Conservation (phyloP, 345 rosid species). For the Sisymbrium irio region DNA sequence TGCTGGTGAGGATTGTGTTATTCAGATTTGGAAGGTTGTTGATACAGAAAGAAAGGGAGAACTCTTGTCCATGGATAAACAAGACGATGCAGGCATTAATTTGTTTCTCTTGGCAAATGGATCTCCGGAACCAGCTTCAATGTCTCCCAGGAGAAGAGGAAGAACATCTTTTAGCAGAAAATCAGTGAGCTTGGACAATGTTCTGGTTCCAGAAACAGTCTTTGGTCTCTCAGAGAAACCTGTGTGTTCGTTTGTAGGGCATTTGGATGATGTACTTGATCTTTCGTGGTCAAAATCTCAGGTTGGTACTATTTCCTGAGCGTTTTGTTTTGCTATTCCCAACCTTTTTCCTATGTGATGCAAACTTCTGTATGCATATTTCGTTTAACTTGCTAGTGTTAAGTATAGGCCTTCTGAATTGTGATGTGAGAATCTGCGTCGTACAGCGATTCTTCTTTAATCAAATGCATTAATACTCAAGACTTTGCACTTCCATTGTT, state of each 20-base stretch:
- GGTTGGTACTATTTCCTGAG: constrained; percentile 45
- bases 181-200: constrained; percentile 70
- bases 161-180: constrained; percentile 74
- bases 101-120: constrained; percentile 59
- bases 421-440: constrained; percentile 4
- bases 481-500: constrained; percentile 1
- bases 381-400: constrained; percentile 2
- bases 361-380: not conserved
- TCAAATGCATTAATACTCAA: not conserved
- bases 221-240: constrained; percentile 85
- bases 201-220: constrained; percentile 67
- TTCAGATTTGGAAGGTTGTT: constrained; percentile 78
- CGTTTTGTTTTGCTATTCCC: not conserved
- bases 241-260: constrained; percentile 76
- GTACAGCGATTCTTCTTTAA: not conserved
- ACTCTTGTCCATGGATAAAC: constrained; percentile 62
- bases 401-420: no score
- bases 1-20: constrained; percentile 91
- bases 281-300: constrained; percentile 95
- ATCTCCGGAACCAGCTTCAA: constrained; percentile 64
- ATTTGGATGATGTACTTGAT: constrained; percentile 77
- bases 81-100: constrained; percentile 60
- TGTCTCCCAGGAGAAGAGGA: constrained; percentile 73
- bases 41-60: constrained; percentile 83
- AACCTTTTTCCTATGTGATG: not conserved